Percentiles rank a stretch among this genome's conserved stretches.
These are phyloP conservation scores for Amanita brunnescens DNA, from an alignment of 768 basidiomycete genomes.

Conservation along the genomic window DNA sequence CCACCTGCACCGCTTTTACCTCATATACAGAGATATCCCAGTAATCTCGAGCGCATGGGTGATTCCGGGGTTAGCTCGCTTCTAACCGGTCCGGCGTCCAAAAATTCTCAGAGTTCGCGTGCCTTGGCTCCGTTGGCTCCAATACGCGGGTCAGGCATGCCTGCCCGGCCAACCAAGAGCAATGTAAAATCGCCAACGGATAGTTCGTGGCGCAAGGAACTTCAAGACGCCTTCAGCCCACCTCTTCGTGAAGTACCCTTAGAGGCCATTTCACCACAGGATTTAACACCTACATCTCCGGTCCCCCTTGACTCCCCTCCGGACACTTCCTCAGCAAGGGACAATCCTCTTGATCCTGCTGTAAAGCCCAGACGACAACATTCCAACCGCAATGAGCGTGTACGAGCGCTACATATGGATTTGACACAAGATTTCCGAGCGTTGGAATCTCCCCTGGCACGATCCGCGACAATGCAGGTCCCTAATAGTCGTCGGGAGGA, in stretches of 20 bases:
- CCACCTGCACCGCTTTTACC: conserved; percentile 21
- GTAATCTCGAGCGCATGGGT: conserved; percentile 23
- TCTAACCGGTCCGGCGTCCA: conserved; percentile 9
- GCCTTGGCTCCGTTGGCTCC: neutral
- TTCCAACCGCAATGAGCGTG: neutral
- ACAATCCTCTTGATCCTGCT: neutral
- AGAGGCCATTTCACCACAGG: neutral
- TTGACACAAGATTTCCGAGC: neutral
- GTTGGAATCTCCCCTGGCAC: neutral
- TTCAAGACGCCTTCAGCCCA: neutral
- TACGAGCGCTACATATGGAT: conserved; percentile 4
- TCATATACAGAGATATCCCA: conserved; percentile 26
- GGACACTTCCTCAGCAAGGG: neutral
- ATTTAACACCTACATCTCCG: neutral
- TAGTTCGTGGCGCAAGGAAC: neutral
- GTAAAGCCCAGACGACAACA: neutral
- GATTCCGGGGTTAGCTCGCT: conserved; percentile 17
- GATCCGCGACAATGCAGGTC: neutral
- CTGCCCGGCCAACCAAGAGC: neutral
- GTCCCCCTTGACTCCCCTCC: neutral
- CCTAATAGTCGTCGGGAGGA: neutral
- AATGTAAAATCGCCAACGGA: neutral
- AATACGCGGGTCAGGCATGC: neutral
- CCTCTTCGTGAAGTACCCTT: neutral
- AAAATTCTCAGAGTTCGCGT: neutral